These are phyloP conservation scores for Ilyonectria destructans DNA, from an alignment of 2,329 filamentous ascomycete species.

Conservation along the genomic window DNA sequence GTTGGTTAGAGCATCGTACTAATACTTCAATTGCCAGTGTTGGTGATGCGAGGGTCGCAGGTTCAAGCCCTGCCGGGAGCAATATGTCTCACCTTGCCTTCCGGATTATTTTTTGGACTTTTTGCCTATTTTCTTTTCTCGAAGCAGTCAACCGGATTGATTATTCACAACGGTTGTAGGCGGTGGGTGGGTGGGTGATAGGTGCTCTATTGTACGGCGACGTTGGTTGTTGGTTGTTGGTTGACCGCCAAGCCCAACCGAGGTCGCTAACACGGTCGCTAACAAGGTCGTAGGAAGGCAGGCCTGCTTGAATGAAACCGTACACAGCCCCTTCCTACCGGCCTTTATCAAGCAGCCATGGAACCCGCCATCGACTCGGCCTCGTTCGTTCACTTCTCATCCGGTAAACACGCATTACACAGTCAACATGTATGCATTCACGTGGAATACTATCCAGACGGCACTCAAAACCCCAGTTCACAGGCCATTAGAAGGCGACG, in stretches of 20 bases:
- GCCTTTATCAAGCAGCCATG: not conserved
- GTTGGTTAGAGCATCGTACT: constrained; percentile 52
- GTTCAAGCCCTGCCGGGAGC: constrained; percentile 51
- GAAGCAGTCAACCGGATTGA: not conserved
- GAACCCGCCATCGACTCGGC: not conserved
- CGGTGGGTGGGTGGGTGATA: too few relatives aligned
- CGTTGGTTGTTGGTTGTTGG: not conserved
- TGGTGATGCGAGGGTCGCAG: constrained; percentile 50
- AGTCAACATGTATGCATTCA: not conserved
- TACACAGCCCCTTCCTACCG: constrained; percentile 1
- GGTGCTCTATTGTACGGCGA: not conserved
- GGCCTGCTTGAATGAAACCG: not conserved
- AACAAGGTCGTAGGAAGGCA: not conserved
- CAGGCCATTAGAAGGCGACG: not conserved
- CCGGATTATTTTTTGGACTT: constrained; percentile 25
- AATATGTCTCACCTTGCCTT: constrained; percentile 39
- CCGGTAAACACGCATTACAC: not conserved
- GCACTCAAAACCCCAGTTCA: not conserved
- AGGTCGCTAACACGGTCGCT: not conserved
- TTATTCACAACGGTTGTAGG: not conserved
- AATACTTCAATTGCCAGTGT: constrained; percentile 44
- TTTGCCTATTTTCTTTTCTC: not conserved
- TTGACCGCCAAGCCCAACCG: not conserved
- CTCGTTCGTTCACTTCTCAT: too few relatives aligned
- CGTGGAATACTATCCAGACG: not conserved